Conservation (phyloP, 2,329 filamentous ascomycete species). For the Pseudonectria buxi region DNA sequence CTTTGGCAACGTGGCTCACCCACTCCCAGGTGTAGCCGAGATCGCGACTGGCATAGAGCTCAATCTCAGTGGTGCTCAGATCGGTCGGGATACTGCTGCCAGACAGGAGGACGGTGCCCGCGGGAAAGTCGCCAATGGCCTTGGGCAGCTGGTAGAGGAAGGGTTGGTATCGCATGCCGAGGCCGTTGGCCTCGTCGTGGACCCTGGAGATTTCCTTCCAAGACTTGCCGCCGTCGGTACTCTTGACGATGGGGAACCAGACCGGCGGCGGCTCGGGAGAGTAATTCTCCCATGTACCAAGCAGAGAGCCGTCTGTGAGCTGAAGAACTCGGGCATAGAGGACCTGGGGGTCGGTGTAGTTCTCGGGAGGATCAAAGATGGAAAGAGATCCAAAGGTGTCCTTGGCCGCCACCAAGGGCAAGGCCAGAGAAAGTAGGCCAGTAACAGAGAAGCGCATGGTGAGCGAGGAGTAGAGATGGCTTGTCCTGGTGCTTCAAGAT, state of each 20-base stretch:
- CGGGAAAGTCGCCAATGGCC: conserved; percentile 48
- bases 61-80: conserved; percentile 58
- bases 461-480: no score
- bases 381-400: no score
- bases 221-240: conserved; percentile 46
- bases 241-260: conserved; percentile 48
- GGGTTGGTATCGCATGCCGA: conserved; percentile 64
- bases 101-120: conserved; percentile 57
- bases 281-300: conserved; percentile 52
- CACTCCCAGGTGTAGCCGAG: conserved; percentile 59
- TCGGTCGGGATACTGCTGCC: conserved; percentile 55
- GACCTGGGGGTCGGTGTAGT: conserved; percentile 37
- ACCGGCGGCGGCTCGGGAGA: conserved; percentile 48
- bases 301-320: conserved; percentile 38
- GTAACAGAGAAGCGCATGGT: no score
- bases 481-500: no score
- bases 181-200: conserved; percentile 55
- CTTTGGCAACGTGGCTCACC: conserved; percentile 57
- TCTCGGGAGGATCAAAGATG: conserved; percentile 35
- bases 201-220: conserved; percentile 60
- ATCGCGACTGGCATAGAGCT: conserved; percentile 60
- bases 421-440: no score
- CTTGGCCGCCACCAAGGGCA: no score
- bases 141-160: conserved; percentile 58
- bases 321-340: conserved; percentile 39